phyloP scores from a whole-genome alignment of 805 yeast genomes.

The Ogataea siamensis region DNA sequence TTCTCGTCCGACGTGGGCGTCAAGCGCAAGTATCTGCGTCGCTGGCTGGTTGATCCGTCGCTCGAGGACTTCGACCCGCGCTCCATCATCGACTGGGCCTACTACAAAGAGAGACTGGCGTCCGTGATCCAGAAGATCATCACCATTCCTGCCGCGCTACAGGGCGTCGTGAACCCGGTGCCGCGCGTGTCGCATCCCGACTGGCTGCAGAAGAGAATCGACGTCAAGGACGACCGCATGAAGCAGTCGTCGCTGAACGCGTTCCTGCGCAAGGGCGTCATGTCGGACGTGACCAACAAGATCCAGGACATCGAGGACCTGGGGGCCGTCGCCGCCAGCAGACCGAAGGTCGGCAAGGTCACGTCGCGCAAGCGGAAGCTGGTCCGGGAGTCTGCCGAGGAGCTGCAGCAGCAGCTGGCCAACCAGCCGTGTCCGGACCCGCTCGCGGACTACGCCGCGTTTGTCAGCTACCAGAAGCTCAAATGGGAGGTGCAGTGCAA shows the following conservation, averaged over 20 bases:
- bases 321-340: constrained; percentile 36
- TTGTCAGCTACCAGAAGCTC: constrained; percentile 74
- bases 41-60: constrained; percentile 83
- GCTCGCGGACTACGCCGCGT: constrained; percentile 62
- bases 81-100: constrained; percentile 87
- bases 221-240: constrained; percentile 56
- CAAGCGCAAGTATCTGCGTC: constrained; percentile 69
- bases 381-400: constrained; percentile 40
- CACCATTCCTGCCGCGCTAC: constrained; percentile 96
- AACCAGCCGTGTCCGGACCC: constrained; percentile 63
- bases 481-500: constrained; percentile 83
- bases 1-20: constrained; percentile 78
- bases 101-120: constrained; percentile 85
- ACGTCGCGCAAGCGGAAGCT: constrained; percentile 45
- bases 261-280: constrained; percentile 50
- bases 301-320: constrained; percentile 76
- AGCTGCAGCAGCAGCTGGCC: constrained; percentile 43
- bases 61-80: constrained; percentile 84
- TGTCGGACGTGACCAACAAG: constrained; percentile 34
- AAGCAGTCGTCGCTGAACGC: constrained; percentile 66
- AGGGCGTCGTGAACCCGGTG: constrained; percentile 84
- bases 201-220: constrained; percentile 75
- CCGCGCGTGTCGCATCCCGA: constrained; percentile 93
- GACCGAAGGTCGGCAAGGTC: constrained; percentile 44
- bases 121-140: constrained; percentile 93